These are phyloP conservation scores for Puccinellia tenuiflora DNA, from an alignment of 176 grass and related monocot genomes.

Conservation along the genomic window DNA sequence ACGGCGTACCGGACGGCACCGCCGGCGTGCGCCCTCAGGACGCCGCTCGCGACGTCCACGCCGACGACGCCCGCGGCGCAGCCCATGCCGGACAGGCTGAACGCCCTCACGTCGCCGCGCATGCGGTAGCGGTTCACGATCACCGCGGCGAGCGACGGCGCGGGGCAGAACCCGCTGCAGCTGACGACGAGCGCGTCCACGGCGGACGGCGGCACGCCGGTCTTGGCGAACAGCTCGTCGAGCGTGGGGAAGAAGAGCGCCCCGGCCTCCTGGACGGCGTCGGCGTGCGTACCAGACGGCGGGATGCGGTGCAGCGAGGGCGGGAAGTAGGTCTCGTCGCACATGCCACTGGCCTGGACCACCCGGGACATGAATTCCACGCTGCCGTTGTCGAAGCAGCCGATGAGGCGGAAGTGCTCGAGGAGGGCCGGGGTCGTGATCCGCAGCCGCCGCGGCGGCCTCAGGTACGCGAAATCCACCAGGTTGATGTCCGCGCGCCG, in stretches of 20 bases:
- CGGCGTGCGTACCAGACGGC: neutral
- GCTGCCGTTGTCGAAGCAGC: neutral
- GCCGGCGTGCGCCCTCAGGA: neutral
- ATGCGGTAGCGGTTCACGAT: neutral
- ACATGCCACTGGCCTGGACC: conserved; percentile 2
- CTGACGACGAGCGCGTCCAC: neutral
- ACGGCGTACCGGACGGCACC: conserved; percentile 15
- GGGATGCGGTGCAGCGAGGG: neutral
- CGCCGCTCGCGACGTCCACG: conserved; percentile 29
- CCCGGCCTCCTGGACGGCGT: neutral
- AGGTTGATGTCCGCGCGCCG: neutral
- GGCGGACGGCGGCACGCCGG: neutral
- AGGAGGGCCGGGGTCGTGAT: neutral
- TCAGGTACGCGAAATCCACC: neutral
- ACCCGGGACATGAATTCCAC: neutral
- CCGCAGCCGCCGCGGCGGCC: conserved; percentile 1
- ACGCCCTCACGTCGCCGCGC: neutral
- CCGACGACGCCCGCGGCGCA: neutral
- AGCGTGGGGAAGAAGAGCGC: conserved; percentile 10
- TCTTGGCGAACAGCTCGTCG: neutral
- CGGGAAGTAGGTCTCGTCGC: conserved; percentile 6
- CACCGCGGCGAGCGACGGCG: neutral
- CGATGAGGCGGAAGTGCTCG: conserved; percentile 2
- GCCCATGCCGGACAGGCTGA: neutral
- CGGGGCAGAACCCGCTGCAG: conserved; percentile 10